Conservation (phyloP, 176 grass and related monocot species). For the Echinochloa phyllopogon region DNA sequence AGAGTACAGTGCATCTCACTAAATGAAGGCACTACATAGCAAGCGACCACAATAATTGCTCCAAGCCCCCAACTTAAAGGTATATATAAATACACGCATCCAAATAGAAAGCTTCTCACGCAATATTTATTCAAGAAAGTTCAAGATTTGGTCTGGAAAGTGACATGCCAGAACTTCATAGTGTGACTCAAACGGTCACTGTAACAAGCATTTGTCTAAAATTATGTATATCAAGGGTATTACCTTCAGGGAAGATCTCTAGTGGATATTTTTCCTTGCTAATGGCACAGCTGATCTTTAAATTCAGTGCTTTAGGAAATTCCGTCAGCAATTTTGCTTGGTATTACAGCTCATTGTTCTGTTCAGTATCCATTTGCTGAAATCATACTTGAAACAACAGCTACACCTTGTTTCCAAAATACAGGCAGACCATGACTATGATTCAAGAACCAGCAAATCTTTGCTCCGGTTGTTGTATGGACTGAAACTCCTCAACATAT, state of each 20-base stretch:
- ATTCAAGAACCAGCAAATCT: conserved; percentile 34
- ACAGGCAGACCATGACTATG: neutral
- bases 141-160: too few relatives aligned
- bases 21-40: too few relatives aligned
- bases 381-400: neutral
- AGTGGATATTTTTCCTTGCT: neutral
- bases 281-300: neutral
- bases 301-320: conserved; percentile 11
- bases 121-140: too few relatives aligned
- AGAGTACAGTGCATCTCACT: too few relatives aligned
- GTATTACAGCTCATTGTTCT: neutral
- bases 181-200: too few relatives aligned
- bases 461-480: conserved; percentile 4
- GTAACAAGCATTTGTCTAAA: too few relatives aligned
- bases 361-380: conserved; percentile 4
- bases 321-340: neutral
- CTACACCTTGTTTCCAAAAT: conserved; percentile 8
- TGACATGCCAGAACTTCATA: too few relatives aligned
- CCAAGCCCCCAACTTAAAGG: too few relatives aligned
- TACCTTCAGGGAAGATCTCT: conserved; percentile 35
- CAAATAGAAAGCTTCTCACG: too few relatives aligned
- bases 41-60: too few relatives aligned
- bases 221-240: too few relatives aligned
- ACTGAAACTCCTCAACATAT: conserved; percentile 33
- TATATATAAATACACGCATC: too few relatives aligned